Evolutionary conservation across 2,329 filamentous ascomycete species (phyloP).

Genomic region (Rugonectria rugulosa): DNA sequence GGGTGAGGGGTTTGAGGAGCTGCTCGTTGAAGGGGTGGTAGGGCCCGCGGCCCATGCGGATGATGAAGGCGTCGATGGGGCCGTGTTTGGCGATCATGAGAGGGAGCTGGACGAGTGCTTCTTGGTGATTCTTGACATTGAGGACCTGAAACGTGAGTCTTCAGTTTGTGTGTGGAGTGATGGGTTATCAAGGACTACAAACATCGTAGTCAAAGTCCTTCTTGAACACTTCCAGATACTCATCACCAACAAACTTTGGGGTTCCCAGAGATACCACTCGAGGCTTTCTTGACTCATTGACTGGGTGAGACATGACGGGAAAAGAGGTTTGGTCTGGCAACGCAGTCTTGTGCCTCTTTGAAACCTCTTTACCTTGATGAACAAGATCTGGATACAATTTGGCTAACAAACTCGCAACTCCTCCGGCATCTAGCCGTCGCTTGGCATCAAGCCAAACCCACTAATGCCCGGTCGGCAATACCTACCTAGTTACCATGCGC

Average conservation of each 20-base stretch:
- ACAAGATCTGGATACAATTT: no score
- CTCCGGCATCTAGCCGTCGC: no score
- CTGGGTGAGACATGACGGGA: slow-evolving; percentile 6
- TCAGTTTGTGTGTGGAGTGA: no score
- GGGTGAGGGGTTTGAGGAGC: slow-evolving; percentile 49
- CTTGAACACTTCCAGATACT: slow-evolving; percentile 50
- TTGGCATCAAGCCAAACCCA: no score
- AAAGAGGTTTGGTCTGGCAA: no score
- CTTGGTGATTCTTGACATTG: slow-evolving; percentile 44
- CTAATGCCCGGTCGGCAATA: no score
- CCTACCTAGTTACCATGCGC: no score
- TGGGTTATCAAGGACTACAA: neutral
- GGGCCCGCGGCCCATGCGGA: slow-evolving; percentile 57
- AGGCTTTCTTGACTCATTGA: slow-evolving; percentile 40
- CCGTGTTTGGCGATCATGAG: slow-evolving; percentile 45
- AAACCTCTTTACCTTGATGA: no score
- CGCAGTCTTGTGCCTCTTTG: no score
- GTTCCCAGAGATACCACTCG: slow-evolving; percentile 51
- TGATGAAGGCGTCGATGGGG: slow-evolving; percentile 55
- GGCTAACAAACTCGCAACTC: no score
- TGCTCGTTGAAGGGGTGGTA: slow-evolving; percentile 59
- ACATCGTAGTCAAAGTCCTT: slow-evolving; percentile 50
- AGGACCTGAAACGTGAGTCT: slow-evolving; percentile 35
- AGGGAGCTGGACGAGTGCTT: slow-evolving; percentile 48
- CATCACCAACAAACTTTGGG: slow-evolving; percentile 47